Evolutionary conservation across 2,329 filamentous ascomycete genomes (phyloP), one percentile per base, ranked within the genome.

Genomic region (Ceratocystis lukuohia): DNA sequence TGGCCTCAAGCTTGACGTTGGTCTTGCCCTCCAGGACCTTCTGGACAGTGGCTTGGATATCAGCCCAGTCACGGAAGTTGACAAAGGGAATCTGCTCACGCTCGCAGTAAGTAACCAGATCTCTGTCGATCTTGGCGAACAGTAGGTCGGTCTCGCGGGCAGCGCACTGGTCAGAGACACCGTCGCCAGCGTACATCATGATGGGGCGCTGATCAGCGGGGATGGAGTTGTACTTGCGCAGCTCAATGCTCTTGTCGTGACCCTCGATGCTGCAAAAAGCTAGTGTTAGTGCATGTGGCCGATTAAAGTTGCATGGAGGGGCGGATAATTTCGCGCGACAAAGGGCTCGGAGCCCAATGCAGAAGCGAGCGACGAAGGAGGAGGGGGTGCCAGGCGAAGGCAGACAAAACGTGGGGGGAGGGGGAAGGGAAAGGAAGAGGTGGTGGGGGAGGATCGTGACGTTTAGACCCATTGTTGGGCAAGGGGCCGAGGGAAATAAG

Each of bases 231-330:
- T 97, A 97, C 64, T 91, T 91, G 70, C 89, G 85, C 72, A 99
- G 91, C 74, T 94, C 90, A 65, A 93, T 80, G 30, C 88, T 92
- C 83, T 99, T 99, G 81, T 99, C 93, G 74, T 99, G 94, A n/a
- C 94, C 94, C 72, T 95, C 95, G 67, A 86, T 82, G 73, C 88
- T 89, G 56, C 45, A 50, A 44, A 50, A 50, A 45, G 45, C 8
- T 59, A 7, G 48, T 33, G 53, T 59, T 59, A 59, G 53, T 3
- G 15, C 33, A 30, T 30, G 37, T 30, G 25, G 53, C 8, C 15
- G 1, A 59, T 59, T 59, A 59, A 59, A 37, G 53, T 59, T 37
- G 28, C 3, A 28, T 59, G 53, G 53, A 33, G 53, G 33, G 28
- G 28, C 22, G 25, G 53, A 15, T 20, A 28, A 20, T 10, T 22